A percentile compares a stretch with the other conserved stretches of the same genome.
Evolutionary conservation across 768 basidiomycete species (phyloP).

Genomic region (Mycena kentingensis): DNA sequence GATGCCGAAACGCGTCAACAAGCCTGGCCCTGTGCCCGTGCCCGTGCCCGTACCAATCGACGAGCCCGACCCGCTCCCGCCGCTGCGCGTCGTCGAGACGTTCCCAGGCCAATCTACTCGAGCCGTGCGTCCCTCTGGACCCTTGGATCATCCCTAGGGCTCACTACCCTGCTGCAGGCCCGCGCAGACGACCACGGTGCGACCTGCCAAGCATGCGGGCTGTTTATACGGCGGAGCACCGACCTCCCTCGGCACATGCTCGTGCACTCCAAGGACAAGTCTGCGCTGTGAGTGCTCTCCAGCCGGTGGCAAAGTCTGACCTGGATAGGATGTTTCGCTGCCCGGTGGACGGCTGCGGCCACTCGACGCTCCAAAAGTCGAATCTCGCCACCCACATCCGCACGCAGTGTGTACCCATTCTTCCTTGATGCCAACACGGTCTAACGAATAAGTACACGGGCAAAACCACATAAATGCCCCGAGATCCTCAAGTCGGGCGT

Average conservation of each 20-base stretch:
- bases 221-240: conserved; percentile 23
- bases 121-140: too few relatives aligned
- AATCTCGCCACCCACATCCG: conserved; percentile 32
- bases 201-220: conserved; percentile 22
- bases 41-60: too few relatives aligned
- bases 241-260: conserved; percentile 33
- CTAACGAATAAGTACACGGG: conserved; percentile 21
- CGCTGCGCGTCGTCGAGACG: too few relatives aligned
- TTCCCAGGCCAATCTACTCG: too few relatives aligned
- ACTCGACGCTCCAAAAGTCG: conserved; percentile 28
- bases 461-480: conserved; percentile 23
- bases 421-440: background rate
- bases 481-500: conserved; percentile 5
- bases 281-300: conserved; percentile 24
- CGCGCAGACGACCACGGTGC: too few relatives aligned
- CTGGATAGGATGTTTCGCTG: conserved; percentile 28
- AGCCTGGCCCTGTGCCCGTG: too few relatives aligned
- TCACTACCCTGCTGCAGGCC: too few relatives aligned
- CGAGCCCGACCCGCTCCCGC: too few relatives aligned
- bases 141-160: too few relatives aligned
- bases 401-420: conserved; percentile 30
- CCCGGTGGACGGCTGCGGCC: conserved; percentile 21
- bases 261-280: conserved; percentile 26
- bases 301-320: background rate
- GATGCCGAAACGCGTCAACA: too few relatives aligned